Percentiles rank a stretch among this genome's conserved stretches.
Conservation (phyloP, 768 basidiomycete genomes). For the Russula virescens region DNA sequence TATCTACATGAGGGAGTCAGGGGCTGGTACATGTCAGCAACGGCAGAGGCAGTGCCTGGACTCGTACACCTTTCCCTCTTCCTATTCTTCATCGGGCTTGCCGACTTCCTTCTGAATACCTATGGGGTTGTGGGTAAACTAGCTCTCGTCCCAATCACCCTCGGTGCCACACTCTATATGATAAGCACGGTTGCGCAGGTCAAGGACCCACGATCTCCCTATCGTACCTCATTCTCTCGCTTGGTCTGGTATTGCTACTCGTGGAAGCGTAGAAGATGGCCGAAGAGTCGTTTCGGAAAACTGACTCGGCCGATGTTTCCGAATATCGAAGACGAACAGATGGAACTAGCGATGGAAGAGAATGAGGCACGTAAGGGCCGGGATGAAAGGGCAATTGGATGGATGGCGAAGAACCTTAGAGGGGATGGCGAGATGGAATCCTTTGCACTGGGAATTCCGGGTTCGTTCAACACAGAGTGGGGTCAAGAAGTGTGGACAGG, state of each 20-base stretch:
- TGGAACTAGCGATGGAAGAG: constrained; percentile 19
- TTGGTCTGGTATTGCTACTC: constrained; percentile 9
- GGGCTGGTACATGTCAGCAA: constrained; percentile 36
- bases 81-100: constrained; percentile 45
- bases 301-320: not conserved
- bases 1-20: constrained; percentile 35
- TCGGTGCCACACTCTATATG: constrained; percentile 15
- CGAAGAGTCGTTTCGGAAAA: no score
- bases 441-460: constrained; percentile 13
- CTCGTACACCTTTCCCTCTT: constrained; percentile 46
- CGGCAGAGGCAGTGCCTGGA: constrained; percentile 42
- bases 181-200: constrained; percentile 12
- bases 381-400: constrained; percentile 16
- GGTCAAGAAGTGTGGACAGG: constrained; percentile 9
- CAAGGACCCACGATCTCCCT: constrained; percentile 11
- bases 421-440: constrained; percentile 18
- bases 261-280: not conserved
- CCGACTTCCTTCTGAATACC: constrained; percentile 38
- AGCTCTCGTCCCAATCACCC: not conserved
- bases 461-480: constrained; percentile 11
- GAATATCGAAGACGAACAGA: constrained; percentile 17
- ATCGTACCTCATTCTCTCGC: constrained; percentile 10
- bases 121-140: constrained; percentile 9
- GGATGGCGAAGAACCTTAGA: constrained; percentile 5
- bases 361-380: constrained; percentile 1